Conservation (phyloP, 352 stramenopile genomes). For the Globisporangium takayamanum region DNA sequence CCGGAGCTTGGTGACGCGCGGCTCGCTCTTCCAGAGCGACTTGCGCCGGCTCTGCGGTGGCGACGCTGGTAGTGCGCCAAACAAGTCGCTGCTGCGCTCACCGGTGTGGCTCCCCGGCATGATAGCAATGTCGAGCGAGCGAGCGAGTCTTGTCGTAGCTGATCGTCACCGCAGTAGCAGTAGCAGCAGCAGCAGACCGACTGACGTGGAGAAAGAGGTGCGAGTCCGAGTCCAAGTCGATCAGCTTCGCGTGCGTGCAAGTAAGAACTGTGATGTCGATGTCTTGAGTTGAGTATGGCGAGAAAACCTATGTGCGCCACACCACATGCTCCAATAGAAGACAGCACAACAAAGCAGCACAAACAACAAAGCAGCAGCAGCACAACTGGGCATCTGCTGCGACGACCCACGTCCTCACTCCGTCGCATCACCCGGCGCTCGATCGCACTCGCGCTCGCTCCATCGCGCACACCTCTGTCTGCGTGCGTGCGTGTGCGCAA, state of each 20-base stretch:
- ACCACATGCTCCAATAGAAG: no score
- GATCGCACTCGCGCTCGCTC: neutral
- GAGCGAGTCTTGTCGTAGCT: neutral
- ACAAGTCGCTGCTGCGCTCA: constrained; percentile 6
- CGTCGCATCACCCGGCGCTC: neutral
- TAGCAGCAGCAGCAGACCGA: neutral
- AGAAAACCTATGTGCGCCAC: no score
- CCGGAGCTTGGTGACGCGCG: constrained; percentile 8
- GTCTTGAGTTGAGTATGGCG: no score
- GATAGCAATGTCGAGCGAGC: neutral
- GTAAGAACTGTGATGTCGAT: no score
- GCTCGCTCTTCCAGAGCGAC: constrained; percentile 13
- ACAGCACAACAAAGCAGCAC: neutral
- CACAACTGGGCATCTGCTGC: neutral
- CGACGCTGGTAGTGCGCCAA: neutral
- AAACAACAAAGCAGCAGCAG: neutral
- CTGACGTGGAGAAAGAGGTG: no score
- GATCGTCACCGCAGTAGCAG: neutral
- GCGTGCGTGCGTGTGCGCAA: neutral
- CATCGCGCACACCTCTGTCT: neutral
- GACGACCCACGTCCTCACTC: neutral
- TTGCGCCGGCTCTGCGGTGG: constrained; percentile 12
- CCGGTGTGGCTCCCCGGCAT: constrained; percentile 15
- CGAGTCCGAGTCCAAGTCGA: no score
- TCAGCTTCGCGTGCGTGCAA: no score